Evolutionary conservation across 23 red algal species (phyloP).

Genomic region (Chondrus crispus): DNA sequence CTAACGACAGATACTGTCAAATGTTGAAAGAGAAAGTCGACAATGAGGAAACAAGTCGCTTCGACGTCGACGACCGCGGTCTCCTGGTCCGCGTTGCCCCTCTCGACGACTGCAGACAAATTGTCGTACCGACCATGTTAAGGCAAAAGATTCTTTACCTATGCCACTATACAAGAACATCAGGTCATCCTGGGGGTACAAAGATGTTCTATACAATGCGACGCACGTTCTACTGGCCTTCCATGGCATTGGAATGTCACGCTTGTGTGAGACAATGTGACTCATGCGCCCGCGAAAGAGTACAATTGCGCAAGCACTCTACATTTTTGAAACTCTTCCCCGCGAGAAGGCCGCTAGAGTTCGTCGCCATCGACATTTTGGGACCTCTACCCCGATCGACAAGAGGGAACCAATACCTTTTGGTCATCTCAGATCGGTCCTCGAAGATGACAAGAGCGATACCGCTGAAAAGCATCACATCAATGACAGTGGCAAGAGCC

Average conservation of each 20-base stretch:
- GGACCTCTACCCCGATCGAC: not conserved
- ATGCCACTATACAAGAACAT: not conserved
- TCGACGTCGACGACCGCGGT: not conserved
- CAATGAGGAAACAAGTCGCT: too few species aligned
- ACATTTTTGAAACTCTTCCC: not conserved
- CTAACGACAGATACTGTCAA: not conserved
- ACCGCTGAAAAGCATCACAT: not conserved
- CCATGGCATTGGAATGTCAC: not conserved
- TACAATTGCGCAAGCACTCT: not conserved
- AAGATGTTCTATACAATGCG: not conserved
- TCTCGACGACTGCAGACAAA: not conserved
- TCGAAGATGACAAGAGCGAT: not conserved
- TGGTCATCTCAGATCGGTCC: not conserved
- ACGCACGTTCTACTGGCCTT: slow-evolving; percentile 3
- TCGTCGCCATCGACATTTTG: not conserved
- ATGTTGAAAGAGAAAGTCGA: not conserved
- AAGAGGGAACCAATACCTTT: not conserved
- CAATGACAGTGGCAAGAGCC: not conserved
- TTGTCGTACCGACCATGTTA: not conserved
- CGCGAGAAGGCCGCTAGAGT: slow-evolving; percentile 8
- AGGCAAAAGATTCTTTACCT: not conserved
- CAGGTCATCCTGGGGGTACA: slow-evolving; percentile 14
- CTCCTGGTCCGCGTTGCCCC: not conserved
- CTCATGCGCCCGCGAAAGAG: not conserved
- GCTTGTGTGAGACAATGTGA: not conserved